Evolutionary conservation across 2,329 filamentous ascomycete genomes (phyloP).

Genomic region (Neodidymelliopsis sp.): DNA sequence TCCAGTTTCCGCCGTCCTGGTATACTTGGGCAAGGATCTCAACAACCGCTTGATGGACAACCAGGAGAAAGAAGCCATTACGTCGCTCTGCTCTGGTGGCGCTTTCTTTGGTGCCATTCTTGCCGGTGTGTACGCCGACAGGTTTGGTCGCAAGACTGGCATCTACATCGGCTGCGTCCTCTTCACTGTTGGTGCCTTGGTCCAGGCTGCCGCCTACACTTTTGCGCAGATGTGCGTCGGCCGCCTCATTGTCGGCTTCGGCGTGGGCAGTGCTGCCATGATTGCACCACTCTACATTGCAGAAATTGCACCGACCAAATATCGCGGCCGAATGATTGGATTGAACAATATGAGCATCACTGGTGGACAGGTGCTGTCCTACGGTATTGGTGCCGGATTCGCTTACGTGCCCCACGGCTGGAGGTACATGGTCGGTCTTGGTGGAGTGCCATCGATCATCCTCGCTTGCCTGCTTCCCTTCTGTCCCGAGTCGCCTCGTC

Average conservation of each 20-base stretch:
- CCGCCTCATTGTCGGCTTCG: conserved; percentile 58
- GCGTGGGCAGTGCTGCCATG: conserved; percentile 61
- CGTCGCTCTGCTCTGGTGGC: conserved; percentile 60
- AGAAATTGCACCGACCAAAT: conserved; percentile 59
- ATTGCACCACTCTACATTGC: conserved; percentile 58
- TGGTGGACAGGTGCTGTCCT: conserved; percentile 42
- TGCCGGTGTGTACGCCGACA: conserved; percentile 40
- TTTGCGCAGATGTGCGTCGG: conserved; percentile 56
- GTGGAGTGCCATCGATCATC: conserved; percentile 53
- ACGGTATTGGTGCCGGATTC: conserved; percentile 41
- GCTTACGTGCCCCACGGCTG: conserved; percentile 52
- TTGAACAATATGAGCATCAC: conserved; percentile 57
- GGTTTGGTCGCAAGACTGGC: conserved; percentile 49
- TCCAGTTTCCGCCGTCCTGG: conserved; percentile 56
- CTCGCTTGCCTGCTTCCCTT: conserved; percentile 54
- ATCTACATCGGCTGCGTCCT: conserved; percentile 52
- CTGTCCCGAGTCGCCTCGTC: conserved; percentile 54
- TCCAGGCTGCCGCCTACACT: conserved; percentile 41
- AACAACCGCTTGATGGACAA: conserved; percentile 47
- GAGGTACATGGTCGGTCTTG: conserved; percentile 52
- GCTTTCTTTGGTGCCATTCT: conserved; percentile 55
- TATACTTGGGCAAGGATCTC: conserved; percentile 52
- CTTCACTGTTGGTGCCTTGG: conserved; percentile 47
- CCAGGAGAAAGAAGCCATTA: conserved; percentile 60
- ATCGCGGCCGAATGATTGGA: conserved; percentile 57